Evolutionary conservation across 2,329 filamentous ascomycete genomes (phyloP).

Genomic region (Colletotrichum sp.): DNA sequence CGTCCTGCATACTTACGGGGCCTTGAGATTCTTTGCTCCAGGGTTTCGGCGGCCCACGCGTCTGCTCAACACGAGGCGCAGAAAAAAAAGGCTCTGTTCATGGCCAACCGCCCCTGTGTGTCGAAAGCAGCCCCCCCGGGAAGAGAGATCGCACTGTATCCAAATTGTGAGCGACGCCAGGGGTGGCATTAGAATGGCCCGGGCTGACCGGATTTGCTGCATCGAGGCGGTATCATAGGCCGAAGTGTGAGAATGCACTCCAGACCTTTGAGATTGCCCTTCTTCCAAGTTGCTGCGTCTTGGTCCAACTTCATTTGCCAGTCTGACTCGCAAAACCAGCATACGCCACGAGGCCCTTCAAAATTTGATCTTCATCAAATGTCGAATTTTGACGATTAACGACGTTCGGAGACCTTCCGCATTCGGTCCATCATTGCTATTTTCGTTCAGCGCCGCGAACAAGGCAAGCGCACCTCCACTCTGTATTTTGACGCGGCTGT

Average conservation of each 20-base stretch:
- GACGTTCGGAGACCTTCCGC: background rate
- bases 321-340: background rate
- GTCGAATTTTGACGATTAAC: background rate
- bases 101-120: background rate
- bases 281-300: background rate
- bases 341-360: background rate
- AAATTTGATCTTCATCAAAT: background rate
- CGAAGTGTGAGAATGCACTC: background rate
- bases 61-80: conserved; percentile 11
- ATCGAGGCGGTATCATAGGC: background rate
- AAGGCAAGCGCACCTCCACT: background rate
- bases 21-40: conserved; percentile 7
- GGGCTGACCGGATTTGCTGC: background rate
- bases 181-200: background rate
- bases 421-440: background rate
- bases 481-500: background rate
- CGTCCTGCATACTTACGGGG: conserved; percentile 15
- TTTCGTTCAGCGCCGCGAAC: background rate
- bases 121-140: background rate
- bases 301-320: background rate
- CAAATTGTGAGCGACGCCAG: background rate
- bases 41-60: conserved; percentile 14
- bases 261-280: background rate
- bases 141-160: background rate
- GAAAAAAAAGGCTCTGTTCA: background rate